Evolutionary conservation across 2,329 filamentous ascomycete genomes (phyloP), one percentile per base, ranked within the genome.

Genomic region (Aspergillus jensenii): DNA sequence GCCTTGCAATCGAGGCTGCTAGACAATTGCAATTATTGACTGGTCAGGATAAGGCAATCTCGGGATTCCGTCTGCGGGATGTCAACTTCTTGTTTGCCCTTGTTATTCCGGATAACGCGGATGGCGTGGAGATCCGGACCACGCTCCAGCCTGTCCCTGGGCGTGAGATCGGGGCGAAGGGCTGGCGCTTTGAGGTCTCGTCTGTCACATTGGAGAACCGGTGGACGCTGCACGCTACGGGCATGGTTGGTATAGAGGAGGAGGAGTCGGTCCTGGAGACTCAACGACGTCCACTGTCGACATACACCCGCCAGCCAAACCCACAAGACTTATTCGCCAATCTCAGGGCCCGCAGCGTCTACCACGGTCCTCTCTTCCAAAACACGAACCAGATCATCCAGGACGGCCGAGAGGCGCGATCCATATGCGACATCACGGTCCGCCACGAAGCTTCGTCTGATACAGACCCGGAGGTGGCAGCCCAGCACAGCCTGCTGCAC

Each of bases 1-100:
- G 54, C 9, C 65, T 70, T 55, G 65, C 65, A 7, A 56, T 65
- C 6, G 70, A 73, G 51, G 70, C 68, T 0, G 47, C 53, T 7
- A 33, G 31, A 15, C 8, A 19, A 6, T 19, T 19, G 21, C 21
- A 21, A 3, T 21, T 21, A 21, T 1, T 21, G 11, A 6, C 23
- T 27, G 14, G 11, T 4, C 14, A 15, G 11, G 12, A 9, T 15
- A n/a, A 31, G 14, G 2, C 9, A 7, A 21, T 46, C 15, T 25
- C 44, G 3, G 25, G 44, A 8, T n/a, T 46, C 12, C 4, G 9
- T 14, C 44, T 46, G 14, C 44, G 44, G 0, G 44, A 46, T 11
- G 7, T 46, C 25, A 12, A 33, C n/a, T 27, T 46, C 54, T 12
- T 40, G 33, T 37, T 35, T 17, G 43, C 23, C 4, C 33, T 44